These are phyloP conservation scores for Fusarium xyrophilum DNA, from an alignment of 2,329 filamentous ascomycete species.

Conservation along the genomic window DNA sequence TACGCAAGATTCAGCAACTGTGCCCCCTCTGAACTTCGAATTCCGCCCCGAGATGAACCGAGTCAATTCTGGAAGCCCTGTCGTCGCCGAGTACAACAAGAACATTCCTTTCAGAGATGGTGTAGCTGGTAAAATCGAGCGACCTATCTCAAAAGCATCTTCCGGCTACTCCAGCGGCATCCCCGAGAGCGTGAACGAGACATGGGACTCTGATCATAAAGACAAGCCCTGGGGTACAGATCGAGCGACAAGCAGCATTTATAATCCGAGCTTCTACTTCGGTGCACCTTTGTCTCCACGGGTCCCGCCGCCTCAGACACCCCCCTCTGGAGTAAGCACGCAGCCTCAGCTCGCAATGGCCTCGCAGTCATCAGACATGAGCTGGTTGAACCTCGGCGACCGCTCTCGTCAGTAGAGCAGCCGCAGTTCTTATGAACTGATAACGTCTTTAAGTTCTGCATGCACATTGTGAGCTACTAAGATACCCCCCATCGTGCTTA, in stretches of 20 bases:
- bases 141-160: constrained; percentile 58
- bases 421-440: constrained; percentile 29
- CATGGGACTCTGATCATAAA: constrained; percentile 58
- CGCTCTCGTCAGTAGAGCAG: constrained; percentile 40
- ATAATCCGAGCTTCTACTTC: constrained; percentile 55
- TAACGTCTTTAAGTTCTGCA: constrained; percentile 24
- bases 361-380: constrained; percentile 70
- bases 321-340: constrained; percentile 50
- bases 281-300: constrained; percentile 51
- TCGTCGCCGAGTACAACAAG: constrained; percentile 64
- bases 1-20: constrained; percentile 72
- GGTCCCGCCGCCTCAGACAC: constrained; percentile 42
- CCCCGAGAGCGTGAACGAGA: constrained; percentile 67
- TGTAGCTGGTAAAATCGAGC: constrained; percentile 67
- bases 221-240: constrained; percentile 58
- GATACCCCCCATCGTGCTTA: constrained; percentile 33
- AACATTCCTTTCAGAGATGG: constrained; percentile 62
- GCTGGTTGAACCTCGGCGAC: constrained; percentile 77
- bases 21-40: constrained; percentile 72
- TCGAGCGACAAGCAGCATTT: constrained; percentile 60
- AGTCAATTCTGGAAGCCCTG: constrained; percentile 74
- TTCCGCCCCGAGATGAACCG: constrained; percentile 68
- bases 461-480: constrained; percentile 22
- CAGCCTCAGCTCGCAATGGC: constrained; percentile 61
- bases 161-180: constrained; percentile 70